phyloP scores from a whole-genome alignment of 1,284 basidiomycete genomes.

The Ustilago lituana region DNA sequence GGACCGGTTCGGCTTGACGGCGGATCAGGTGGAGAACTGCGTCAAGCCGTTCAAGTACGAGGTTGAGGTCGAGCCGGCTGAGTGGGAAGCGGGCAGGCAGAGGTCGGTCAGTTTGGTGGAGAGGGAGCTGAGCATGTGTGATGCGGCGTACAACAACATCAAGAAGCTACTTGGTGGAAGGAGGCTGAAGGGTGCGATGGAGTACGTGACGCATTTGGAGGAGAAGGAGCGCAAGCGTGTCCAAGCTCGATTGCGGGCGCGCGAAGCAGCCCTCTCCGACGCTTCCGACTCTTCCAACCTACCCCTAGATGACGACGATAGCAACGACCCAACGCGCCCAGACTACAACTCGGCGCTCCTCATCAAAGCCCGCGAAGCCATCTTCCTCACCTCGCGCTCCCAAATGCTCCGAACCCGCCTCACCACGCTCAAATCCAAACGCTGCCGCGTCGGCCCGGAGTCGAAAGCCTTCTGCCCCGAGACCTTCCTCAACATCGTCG shows the following conservation, averaged over 20 bases:
- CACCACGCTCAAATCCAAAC: conserved; percentile 82
- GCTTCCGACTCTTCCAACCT: conserved; percentile 4
- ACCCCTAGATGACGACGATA: conserved; percentile 64
- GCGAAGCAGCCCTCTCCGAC: conserved; percentile 20
- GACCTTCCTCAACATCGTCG: conserved; percentile 93
- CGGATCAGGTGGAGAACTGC: conserved; percentile 99
- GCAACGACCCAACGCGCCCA: conserved; percentile 69
- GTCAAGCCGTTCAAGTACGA: conserved; percentile 99
- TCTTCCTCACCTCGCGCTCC: conserved; percentile 83
- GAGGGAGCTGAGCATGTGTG: conserved; percentile 84
- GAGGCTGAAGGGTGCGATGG: conserved; percentile 79
- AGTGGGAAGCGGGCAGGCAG: conserved; percentile 87
- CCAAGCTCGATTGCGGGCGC: conserved; percentile 60
- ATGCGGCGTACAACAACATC: conserved; percentile 85
- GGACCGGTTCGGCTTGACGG: conserved; percentile 88
- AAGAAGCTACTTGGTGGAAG: conserved; percentile 84
- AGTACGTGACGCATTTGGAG: conserved; percentile 84
- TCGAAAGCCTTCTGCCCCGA: conserved; percentile 92
- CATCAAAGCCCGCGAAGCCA: conserved; percentile 83
- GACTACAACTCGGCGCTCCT: conserved; percentile 79
- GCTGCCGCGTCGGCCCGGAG: conserved; percentile 86
- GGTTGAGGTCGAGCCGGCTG: conserved; percentile 78
- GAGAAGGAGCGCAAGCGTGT: conserved; percentile 79
- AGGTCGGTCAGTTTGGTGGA: conserved; percentile 82
- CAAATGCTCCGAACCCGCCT: conserved; percentile 84